These are phyloP conservation scores for Boletus smithii DNA, from an alignment of 1,284 basidiomycete species.

Conservation along the genomic window DNA sequence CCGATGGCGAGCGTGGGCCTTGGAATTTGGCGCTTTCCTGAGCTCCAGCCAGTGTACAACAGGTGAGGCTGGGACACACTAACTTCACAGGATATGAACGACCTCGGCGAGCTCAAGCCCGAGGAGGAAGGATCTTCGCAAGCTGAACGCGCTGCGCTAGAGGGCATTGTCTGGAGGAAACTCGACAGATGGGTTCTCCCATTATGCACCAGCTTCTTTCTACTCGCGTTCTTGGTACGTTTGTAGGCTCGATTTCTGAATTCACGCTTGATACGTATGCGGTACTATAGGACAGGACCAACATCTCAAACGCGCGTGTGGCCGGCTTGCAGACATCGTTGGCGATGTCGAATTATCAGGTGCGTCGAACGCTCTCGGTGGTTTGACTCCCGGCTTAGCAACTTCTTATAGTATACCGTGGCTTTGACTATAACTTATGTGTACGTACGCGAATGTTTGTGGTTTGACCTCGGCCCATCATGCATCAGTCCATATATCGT, in stretches of 20 bases:
- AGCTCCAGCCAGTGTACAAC: neutral
- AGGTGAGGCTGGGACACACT: neutral
- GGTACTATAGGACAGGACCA: constrained; percentile 37
- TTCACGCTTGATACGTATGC: neutral
- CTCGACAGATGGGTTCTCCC: constrained; percentile 49
- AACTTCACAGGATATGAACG: neutral
- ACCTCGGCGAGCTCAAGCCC: constrained; percentile 4
- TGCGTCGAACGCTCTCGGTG: neutral
- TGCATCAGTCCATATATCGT: constrained; percentile 50
- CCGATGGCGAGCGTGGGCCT: neutral
- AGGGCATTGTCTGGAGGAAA: constrained; percentile 45
- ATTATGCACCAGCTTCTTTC: constrained; percentile 46
- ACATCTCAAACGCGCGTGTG: constrained; percentile 58
- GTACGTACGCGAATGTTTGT: constrained; percentile 30
- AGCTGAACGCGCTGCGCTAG: constrained; percentile 22
- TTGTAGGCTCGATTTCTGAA: neutral
- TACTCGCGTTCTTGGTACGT: constrained; percentile 49
- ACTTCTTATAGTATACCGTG: constrained; percentile 41
- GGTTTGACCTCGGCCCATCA: constrained; percentile 1
- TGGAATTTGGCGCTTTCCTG: neutral
- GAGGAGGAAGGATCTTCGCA: constrained; percentile 10
- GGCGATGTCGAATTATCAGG: constrained; percentile 48
- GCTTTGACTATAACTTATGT: constrained; percentile 51
- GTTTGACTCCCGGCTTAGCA: neutral
- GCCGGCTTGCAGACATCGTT: constrained; percentile 56